Percentiles rank a stretch among this genome's conserved stretches.
These are phyloP conservation scores for Kodamaea neixiangensis DNA, from an alignment of 805 yeast genomes.

Conservation along the genomic window DNA sequence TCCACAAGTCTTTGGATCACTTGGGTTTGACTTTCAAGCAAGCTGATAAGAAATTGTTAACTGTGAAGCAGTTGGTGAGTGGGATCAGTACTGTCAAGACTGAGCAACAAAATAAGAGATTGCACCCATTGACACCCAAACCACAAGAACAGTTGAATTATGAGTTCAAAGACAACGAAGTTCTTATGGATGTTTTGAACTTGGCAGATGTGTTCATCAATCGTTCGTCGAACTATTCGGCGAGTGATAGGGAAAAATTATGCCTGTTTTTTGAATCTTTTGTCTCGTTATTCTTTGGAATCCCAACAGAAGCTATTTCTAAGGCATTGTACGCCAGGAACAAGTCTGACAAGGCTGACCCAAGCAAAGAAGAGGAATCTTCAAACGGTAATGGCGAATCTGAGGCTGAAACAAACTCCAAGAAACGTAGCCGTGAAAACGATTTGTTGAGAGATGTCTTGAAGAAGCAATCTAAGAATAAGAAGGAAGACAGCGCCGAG, in stretches of 20 bases:
- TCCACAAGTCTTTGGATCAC: slow-evolving; percentile 91
- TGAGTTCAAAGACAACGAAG: slow-evolving; percentile 61
- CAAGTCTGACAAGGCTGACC: slow-evolving; percentile 13
- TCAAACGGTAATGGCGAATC: slow-evolving; percentile 17
- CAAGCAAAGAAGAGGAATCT: slow-evolving; percentile 9
- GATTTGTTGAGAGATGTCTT: slow-evolving; percentile 63
- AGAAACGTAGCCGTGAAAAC: slow-evolving; percentile 53
- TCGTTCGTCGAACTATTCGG: slow-evolving; percentile 73
- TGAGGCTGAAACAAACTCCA: slow-evolving; percentile 26
- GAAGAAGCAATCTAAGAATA: slow-evolving; percentile 49
- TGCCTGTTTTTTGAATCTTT: slow-evolving; percentile 71
- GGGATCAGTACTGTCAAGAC: slow-evolving; percentile 91
- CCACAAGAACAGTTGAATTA: slow-evolving; percentile 76
- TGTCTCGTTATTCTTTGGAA: slow-evolving; percentile 68
- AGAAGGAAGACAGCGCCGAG: slow-evolving; percentile 35
- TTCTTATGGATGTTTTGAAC: slow-evolving; percentile 71
- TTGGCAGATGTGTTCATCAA: slow-evolving; percentile 70
- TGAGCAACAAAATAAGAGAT: slow-evolving; percentile 84
- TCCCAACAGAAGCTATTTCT: slow-evolving; percentile 52
- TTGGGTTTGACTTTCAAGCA: slow-evolving; percentile 95
- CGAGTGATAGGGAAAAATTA: slow-evolving; percentile 76
- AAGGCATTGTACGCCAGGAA: slow-evolving; percentile 30
- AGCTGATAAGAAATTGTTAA: slow-evolving; percentile 87
- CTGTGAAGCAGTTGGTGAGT: slow-evolving; percentile 86
- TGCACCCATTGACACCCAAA: slow-evolving; percentile 82